These are phyloP conservation scores for Sporothrix protearum DNA, from an alignment of 2,329 filamentous ascomycete genomes.

Conservation along the genomic window DNA sequence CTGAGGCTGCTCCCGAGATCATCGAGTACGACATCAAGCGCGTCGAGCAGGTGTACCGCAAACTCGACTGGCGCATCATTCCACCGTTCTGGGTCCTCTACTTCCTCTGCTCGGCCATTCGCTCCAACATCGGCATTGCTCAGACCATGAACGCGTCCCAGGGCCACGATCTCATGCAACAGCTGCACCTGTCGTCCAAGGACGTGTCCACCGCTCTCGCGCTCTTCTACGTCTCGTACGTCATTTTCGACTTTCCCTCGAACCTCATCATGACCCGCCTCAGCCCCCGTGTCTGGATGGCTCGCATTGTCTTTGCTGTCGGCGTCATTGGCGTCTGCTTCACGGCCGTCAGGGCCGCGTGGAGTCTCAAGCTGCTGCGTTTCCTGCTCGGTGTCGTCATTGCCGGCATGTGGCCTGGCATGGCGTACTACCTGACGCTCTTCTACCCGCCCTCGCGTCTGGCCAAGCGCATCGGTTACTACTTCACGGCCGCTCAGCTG, in stretches of 20 bases:
- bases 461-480: slow-evolving; percentile 82
- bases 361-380: slow-evolving; percentile 84
- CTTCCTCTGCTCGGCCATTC: slow-evolving; percentile 87
- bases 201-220: slow-evolving; percentile 81
- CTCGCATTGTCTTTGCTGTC: slow-evolving; percentile 82
- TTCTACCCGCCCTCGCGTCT: slow-evolving; percentile 87
- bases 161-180: slow-evolving; percentile 70
- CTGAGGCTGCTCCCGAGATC: background rate
- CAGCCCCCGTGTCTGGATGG: slow-evolving; percentile 87
- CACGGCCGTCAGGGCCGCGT: slow-evolving; percentile 73
- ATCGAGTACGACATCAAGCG: slow-evolving; percentile 19
- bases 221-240: slow-evolving; percentile 89
- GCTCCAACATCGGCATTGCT: slow-evolving; percentile 88
- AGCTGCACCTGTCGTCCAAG: slow-evolving; percentile 65
- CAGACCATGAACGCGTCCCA: slow-evolving; percentile 80
- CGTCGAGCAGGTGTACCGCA: slow-evolving; percentile 36
- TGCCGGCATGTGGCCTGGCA: slow-evolving; percentile 92
- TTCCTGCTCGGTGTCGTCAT: slow-evolving; percentile 83
- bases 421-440: slow-evolving; percentile 87
- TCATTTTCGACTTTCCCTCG: slow-evolving; percentile 82
- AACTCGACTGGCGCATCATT: slow-evolving; percentile 58
- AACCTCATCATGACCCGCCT: slow-evolving; percentile 85
- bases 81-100: slow-evolving; percentile 83
- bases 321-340: slow-evolving; percentile 81
- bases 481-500: slow-evolving; percentile 81